Evolutionary conservation across 1,284 basidiomycete species (phyloP), one percentile per base, ranked within the genome.

Genomic region (Ustilago hordei): DNA sequence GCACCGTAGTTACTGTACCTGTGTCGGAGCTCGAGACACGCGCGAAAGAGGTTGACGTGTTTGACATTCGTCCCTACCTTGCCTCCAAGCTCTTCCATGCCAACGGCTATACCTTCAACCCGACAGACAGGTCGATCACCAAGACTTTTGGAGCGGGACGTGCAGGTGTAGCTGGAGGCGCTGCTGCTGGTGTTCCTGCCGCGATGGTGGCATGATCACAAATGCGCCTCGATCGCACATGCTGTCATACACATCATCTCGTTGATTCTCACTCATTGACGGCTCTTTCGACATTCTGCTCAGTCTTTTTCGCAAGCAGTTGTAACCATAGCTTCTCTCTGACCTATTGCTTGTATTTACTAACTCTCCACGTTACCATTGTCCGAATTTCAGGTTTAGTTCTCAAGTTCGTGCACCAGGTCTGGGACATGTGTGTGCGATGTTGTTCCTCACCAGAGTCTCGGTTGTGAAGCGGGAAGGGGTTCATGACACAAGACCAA

Each of bases 11-110:
- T 28, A 78, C 78, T 1, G 84, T 86, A 32, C 83, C 84, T 8
- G 66, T 84, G 1, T 39, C 74, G 19, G 84, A 85, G 70, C 76
- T 86, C 41, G 76, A 91, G 91, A 69, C 86, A 86, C 45, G 90
- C 91, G 81, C 92, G 92, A 83, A 94, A 86, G 95, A 96, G 67
- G 91, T 97, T 74, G 95, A 98, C 74, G 95, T 98, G 64, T 98
- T 92, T 83, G 95, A 98, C 84, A 91, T 93, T 19, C 87, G 90
- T 19, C 91, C 94, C 2, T 99, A 98, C 91, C 87, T 98, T 74
- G 90, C 89, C 36, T 94, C 93, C 3, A 92, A 91, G 78, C 86
- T 99, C 53, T 99, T 99, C 86, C 83, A 88, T n/a, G 89, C 93
- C 23, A 99, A 99, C 83, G 95, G 95, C 3, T 99, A 98, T 88